A percentile compares a stretch with the other conserved stretches of the same genome.
Conservation (phyloP, 345 rosid species). For the Eucalyptus sp. region DNA sequence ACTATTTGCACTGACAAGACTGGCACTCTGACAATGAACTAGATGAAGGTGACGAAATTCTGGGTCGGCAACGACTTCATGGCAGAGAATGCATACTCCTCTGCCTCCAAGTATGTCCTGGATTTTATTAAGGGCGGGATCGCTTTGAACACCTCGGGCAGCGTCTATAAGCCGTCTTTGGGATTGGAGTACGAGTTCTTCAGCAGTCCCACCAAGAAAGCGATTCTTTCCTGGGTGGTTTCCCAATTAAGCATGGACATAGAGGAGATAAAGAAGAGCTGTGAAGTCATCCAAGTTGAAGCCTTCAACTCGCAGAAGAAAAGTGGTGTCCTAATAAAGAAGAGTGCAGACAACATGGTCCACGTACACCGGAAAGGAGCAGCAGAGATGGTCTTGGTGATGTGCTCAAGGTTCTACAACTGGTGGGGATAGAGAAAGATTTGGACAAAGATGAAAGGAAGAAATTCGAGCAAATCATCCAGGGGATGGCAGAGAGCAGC, state of each 20-base stretch:
- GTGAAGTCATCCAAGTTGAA: slow-evolving; percentile 39
- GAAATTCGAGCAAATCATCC: no score
- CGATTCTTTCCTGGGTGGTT: slow-evolving; percentile 64
- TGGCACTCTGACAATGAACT: slow-evolving; percentile 64
- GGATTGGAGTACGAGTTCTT: slow-evolving; percentile 12
- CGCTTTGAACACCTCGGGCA: slow-evolving; percentile 53
- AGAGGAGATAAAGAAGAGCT: slow-evolving; percentile 14
- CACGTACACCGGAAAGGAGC: slow-evolving; percentile 78
- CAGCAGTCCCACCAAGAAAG: slow-evolving; percentile 65
- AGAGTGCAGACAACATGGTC: slow-evolving; percentile 6
- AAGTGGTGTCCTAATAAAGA: slow-evolving; percentile 45
- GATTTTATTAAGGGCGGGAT: slow-evolving; percentile 46
- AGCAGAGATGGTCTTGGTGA: slow-evolving; percentile 59
- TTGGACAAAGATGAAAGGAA: no score
- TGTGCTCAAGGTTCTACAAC: slow-evolving; percentile 52
- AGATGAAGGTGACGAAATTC: slow-evolving; percentile 54
- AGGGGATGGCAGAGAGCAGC: no score
- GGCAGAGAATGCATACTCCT: neutral
- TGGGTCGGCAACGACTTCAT: slow-evolving; percentile 39
- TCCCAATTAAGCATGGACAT: slow-evolving; percentile 20
- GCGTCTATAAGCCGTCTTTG: slow-evolving; percentile 18
- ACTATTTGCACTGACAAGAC: slow-evolving; percentile 70
- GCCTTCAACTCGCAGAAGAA: slow-evolving; percentile 64
- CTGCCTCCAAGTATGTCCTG: slow-evolving; percentile 18
- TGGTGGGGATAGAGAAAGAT: slow-evolving; percentile 10